Base-by-base conservation (phyloP, 73 alveolate species). In the Paramecium primaurelia region DNA sequence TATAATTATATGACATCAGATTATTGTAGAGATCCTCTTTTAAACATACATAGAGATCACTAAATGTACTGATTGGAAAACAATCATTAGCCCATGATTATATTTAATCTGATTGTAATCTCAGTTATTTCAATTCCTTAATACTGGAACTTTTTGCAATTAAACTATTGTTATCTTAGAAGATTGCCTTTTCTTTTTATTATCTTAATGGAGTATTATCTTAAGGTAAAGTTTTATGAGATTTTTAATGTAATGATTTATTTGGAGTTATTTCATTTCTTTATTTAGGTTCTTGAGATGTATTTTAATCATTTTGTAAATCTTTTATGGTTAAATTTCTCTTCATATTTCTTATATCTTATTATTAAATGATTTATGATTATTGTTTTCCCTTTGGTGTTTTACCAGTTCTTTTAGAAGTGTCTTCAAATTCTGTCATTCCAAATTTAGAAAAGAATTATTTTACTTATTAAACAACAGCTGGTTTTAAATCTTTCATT, bases 401-500 rank as follows among this genome's bases (percentile, higher is more conserved):
- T 47, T 49, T 80, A 6, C 91, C 91, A 22, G 91, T 80, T 8
- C 91, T 42, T 80, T 80, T 32, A 0, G 34, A 32, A 1, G 47
- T 18, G 10, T 80, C 91, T 25, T 80, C 91, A 5, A 28, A 6
- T 26, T 80, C 91, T 8, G 32, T 32, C 84, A 80, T 26, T n/a
- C 91, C 91, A 49, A 45, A 89, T 59, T 89, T 89, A 3, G 90
- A 25, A 44, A 89, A 71, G 5, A 89, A 71, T 45, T 38, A 40
- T 32, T 51, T 45, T 1, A 89, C 75, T 28, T 77, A 54, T 47
- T 89, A 38, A 14, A 89, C 92, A 71, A 83, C 88, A 3, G 94
- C 94, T 6, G 94, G 94, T 7, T 89, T 89, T 59, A 89, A 16
- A 51, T 89, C 94, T 71, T 89, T 71, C 38, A 71, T 71, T 42